Percentiles rank a stretch among this genome's conserved stretches.
These are phyloP conservation scores for Aspergillus novoparasiticus DNA, from an alignment of 2,329 filamentous ascomycete genomes.

Conservation along the genomic window DNA sequence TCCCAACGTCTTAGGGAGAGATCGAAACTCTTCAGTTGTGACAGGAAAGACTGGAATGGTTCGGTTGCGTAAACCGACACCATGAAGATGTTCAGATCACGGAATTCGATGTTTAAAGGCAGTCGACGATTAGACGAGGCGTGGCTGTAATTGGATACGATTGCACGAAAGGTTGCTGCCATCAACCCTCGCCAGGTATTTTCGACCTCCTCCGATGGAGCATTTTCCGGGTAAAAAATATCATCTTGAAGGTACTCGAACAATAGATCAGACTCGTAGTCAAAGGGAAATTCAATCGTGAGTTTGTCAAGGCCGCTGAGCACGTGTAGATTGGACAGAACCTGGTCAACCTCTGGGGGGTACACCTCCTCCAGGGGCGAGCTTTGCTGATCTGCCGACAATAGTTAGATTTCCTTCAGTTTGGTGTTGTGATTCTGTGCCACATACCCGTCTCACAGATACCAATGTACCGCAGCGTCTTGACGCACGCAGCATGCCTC, in stretches of 20 bases:
- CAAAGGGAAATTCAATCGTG: neutral
- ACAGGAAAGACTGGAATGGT: neutral
- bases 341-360: neutral
- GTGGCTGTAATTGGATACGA: neutral
- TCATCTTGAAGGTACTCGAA: neutral
- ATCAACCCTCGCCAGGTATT: neutral
- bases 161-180: conserved; percentile 1
- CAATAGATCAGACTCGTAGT: neutral
- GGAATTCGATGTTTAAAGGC: neutral
- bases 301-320: neutral
- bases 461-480: conserved; percentile 3
- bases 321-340: neutral
- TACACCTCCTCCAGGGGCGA: neutral
- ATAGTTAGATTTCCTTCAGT: neutral
- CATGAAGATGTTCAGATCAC: neutral
- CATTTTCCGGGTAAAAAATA: neutral
- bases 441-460: neutral
- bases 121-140: neutral
- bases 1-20: neutral
- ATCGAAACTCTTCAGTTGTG: neutral
- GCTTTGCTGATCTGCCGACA: neutral
- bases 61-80: neutral
- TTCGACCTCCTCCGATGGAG: neutral
- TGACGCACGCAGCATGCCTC: neutral
- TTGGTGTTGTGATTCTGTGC: neutral